Percentiles rank a stretch among this genome's conserved stretches.
phyloP scores from a whole-genome alignment of 352 stramenopile genomes.

The Phytophthora pluvialis region DNA sequence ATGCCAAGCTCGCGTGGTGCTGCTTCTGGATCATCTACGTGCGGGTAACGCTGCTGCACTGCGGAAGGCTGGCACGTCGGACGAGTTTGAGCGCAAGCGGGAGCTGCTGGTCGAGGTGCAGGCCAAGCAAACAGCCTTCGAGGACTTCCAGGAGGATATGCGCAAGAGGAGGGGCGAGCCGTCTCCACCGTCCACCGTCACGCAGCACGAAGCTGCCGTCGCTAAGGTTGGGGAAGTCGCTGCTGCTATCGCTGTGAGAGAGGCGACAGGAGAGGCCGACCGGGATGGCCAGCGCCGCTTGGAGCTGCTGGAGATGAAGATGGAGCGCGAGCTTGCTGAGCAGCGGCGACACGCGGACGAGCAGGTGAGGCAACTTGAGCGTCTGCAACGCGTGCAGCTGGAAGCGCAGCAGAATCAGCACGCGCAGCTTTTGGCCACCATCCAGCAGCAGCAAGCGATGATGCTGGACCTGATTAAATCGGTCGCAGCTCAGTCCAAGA shows the following conservation, averaged over 20 bases:
- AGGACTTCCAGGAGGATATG: conserved; percentile 23
- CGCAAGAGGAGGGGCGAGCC: conserved; percentile 21
- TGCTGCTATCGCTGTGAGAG: conserved; percentile 27
- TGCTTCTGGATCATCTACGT: conserved; percentile 41
- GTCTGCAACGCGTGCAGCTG: conserved; percentile 33
- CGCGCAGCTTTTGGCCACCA: conserved; percentile 37
- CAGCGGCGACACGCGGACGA: conserved; percentile 40
- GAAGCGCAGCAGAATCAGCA: conserved; percentile 40
- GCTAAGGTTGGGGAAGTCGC: conserved; percentile 31
- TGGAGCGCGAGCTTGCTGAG: conserved; percentile 42
- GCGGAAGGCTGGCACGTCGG: conserved; percentile 34
- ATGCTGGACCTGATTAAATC: conserved; percentile 49
- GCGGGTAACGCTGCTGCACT: conserved; percentile 39
- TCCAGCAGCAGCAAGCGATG: conserved; percentile 48
- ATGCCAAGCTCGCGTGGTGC: conserved; percentile 36
- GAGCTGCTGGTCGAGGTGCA: conserved; percentile 35
- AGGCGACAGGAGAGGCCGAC: conserved; percentile 25
- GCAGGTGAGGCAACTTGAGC: conserved; percentile 33
- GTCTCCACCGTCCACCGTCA: conserved; percentile 2
- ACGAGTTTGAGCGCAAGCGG: conserved; percentile 39
- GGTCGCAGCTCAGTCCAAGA: conserved; percentile 27
- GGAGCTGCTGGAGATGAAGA: conserved; percentile 39
- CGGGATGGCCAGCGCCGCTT: conserved; percentile 30
- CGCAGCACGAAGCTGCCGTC: conserved; percentile 38
- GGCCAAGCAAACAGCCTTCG: conserved; percentile 22